Evolutionary conservation across 2,329 filamentous ascomycete genomes (phyloP).

Genomic region (Beauveria caledonica): DNA sequence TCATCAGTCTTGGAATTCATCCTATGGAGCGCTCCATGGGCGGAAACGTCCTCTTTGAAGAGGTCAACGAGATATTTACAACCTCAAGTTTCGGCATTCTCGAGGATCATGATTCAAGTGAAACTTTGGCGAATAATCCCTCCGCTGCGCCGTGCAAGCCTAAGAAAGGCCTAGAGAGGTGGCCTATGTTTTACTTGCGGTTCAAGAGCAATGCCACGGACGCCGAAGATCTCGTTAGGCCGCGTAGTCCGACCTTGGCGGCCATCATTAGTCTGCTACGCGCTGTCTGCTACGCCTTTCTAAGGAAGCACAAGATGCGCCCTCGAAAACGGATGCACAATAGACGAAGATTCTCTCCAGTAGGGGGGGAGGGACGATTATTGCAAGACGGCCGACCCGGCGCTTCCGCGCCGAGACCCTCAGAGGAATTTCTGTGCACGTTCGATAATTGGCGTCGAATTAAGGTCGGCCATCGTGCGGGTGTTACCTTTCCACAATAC

Average conservation of each 20-base stretch:
- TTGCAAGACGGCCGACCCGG: neutral
- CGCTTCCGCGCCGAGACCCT: neutral
- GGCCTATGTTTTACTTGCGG: conserved; percentile 84
- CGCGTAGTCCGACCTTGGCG: conserved; percentile 32
- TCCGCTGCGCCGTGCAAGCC: conserved; percentile 24
- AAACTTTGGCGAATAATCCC: conserved; percentile 6
- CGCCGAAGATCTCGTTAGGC: conserved; percentile 20
- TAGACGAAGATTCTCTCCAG: neutral
- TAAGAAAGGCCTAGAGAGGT: conserved; percentile 65
- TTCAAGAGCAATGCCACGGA: conserved; percentile 38
- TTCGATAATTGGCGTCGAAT: conserved; percentile 33
- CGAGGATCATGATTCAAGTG: conserved; percentile 36
- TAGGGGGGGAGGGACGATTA: neutral
- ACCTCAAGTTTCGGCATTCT: conserved; percentile 66
- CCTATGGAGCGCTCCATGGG: conserved; percentile 51
- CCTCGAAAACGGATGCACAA: conserved; percentile 32
- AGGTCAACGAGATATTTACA: conserved; percentile 69
- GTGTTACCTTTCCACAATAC: neutral
- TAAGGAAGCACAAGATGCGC: conserved; percentile 63
- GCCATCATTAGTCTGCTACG: conserved; percentile 51
- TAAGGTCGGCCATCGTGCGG: conserved; percentile 19
- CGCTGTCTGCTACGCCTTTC: conserved; percentile 63
- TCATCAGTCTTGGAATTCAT: conserved; percentile 68
- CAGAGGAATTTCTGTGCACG: conserved; percentile 14
- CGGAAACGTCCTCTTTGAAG: conserved; percentile 62